Evolutionary conservation across 192 early-diverging fungal species (phyloP).

Genomic region (Entomortierella parvispora): DNA sequence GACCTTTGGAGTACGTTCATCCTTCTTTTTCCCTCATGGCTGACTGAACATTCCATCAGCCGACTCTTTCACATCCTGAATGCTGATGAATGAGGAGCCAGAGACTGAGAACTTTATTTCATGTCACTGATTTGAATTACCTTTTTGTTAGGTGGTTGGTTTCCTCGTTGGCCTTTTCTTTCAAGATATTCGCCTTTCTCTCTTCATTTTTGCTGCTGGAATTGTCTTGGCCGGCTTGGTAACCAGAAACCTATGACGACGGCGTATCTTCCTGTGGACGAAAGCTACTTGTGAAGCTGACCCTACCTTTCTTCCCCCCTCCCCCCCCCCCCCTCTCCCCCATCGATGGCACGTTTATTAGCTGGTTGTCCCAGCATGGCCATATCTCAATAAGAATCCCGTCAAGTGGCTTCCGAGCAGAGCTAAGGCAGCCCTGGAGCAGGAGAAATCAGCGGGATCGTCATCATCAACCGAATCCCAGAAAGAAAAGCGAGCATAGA

Average conservation of each 20-base stretch:
- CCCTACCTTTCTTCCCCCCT: neutral
- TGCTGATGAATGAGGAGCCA: neutral
- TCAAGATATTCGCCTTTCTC: slow-evolving; percentile 36
- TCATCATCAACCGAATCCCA: too few species aligned
- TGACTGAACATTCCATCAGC: too few species aligned
- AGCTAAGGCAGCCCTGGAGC: slow-evolving; percentile 9
- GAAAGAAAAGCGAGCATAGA: too few species aligned
- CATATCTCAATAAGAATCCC: slow-evolving; percentile 36
- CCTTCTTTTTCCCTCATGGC: neutral
- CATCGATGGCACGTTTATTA: neutral
- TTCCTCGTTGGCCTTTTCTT: slow-evolving; percentile 31
- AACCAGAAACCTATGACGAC: neutral
- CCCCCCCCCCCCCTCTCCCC: neutral
- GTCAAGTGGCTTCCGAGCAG: slow-evolving; percentile 44
- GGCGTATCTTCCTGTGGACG: too few species aligned
- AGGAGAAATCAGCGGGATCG: too few species aligned
- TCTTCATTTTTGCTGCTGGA: slow-evolving; percentile 44
- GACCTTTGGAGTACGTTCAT: slow-evolving; percentile 24
- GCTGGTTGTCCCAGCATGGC: slow-evolving; percentile 48
- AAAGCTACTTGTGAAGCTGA: neutral
- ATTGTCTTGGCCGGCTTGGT: slow-evolving; percentile 28
- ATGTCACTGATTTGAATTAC: neutral
- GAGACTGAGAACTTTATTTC: neutral
- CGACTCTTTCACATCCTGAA: neutral
- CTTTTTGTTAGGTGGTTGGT: slow-evolving; percentile 23